Conservation (phyloP, 1,284 basidiomycete species). For the Mycena sp. region DNA sequence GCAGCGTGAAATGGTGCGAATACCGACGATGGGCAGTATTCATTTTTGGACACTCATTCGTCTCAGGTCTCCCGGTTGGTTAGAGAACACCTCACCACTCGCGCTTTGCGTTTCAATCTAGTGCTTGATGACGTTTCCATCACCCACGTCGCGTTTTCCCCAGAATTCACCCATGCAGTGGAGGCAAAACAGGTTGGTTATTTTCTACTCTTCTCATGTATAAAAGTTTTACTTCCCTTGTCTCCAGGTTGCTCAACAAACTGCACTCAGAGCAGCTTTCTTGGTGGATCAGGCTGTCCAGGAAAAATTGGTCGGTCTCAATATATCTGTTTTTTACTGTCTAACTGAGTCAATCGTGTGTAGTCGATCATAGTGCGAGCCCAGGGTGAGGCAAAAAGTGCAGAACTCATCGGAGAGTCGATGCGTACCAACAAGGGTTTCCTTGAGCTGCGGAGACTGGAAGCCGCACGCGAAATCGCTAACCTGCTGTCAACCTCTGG, state of each 20-base stretch:
- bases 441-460: constrained; percentile 92
- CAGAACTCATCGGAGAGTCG: constrained; percentile 96
- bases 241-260: constrained; percentile 95
- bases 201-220: too few species aligned
- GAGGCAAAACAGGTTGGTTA: constrained; percentile 92
- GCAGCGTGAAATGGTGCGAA: constrained; percentile 93
- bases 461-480: constrained; percentile 98
- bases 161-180: constrained; percentile 98
- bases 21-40: too few species aligned
- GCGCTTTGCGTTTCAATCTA: constrained; percentile 92
- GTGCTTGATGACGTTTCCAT: constrained; percentile 99
- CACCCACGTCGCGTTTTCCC: constrained; percentile 98
- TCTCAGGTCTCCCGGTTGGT: constrained; percentile 86
- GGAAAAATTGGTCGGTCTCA: constrained; percentile 83
- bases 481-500: constrained; percentile 79
- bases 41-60: constrained; percentile 13
- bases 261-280: constrained; percentile 97
- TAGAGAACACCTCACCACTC: constrained; percentile 90
- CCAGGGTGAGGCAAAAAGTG: constrained; percentile 96
- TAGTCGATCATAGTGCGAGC: constrained; percentile 98
- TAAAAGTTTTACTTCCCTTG: constrained; percentile 6
- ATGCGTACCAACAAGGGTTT: constrained; percentile 97
- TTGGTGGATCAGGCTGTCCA: constrained; percentile 99
- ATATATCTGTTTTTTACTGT: constrained; percentile 16
- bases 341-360: too few species aligned